Conservation (phyloP, 1,284 basidiomycete genomes). For the Boletellus deceptivus region DNA sequence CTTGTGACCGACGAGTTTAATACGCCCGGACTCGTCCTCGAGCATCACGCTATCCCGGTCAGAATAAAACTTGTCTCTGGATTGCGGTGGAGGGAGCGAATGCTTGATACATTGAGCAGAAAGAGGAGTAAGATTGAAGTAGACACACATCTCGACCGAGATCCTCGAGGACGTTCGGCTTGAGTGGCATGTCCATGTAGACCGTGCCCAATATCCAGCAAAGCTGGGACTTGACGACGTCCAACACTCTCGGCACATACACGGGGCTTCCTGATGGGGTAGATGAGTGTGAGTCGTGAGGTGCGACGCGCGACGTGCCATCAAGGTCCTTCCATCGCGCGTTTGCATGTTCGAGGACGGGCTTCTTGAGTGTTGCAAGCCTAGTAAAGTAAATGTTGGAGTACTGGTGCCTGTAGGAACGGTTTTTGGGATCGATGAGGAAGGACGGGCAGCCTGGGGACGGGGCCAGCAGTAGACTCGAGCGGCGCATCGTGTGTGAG, state of each 20-base stretch:
- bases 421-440: constrained; percentile 50
- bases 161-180: constrained; percentile 96
- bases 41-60: constrained; percentile 82
- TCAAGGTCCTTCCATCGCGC: constrained; percentile 63
- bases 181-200: constrained; percentile 97
- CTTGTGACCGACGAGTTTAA: constrained; percentile 80
- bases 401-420: constrained; percentile 85
- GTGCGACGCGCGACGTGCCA: constrained; percentile 14
- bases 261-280: constrained; percentile 59
- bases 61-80: constrained; percentile 72
- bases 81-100: constrained; percentile 84
- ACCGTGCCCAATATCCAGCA: constrained; percentile 94
- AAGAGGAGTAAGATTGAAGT: background rate
- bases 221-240: constrained; percentile 80
- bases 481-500: constrained; percentile 13
- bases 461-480: constrained; percentile 37
- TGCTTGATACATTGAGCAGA: constrained; percentile 50
- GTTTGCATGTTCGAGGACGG: constrained; percentile 64
- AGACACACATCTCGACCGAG: constrained; percentile 83
- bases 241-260: constrained; percentile 82
- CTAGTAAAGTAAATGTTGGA: constrained; percentile 90
- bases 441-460: constrained; percentile 53
- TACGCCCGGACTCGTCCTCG: constrained; percentile 94
- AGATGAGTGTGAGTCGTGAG: constrained; percentile 11
- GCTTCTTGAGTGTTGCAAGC: constrained; percentile 59